These are phyloP conservation scores for Aplosporella prunicola DNA, from an alignment of 2,329 filamentous ascomycete genomes.

Conservation along the genomic window DNA sequence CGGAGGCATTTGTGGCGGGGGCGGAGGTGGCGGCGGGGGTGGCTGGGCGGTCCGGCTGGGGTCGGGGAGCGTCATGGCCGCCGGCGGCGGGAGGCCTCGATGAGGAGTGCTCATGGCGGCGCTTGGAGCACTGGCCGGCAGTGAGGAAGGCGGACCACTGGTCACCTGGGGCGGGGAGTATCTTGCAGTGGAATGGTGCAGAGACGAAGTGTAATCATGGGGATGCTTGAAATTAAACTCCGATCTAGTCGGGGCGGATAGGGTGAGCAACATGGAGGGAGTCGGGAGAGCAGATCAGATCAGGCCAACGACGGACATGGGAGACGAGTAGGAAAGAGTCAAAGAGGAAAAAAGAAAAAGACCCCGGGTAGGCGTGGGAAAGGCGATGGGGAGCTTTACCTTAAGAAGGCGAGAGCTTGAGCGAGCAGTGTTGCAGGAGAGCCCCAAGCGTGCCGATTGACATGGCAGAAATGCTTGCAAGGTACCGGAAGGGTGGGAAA, in stretches of 20 bases:
- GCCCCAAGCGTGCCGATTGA: conserved; percentile 1
- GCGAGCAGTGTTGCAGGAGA: neutral
- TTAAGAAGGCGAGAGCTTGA: conserved; percentile 6
- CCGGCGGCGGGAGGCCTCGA: conserved; percentile 44
- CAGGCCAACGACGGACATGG: conserved; percentile 10
- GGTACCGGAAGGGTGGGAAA: conserved; percentile 11
- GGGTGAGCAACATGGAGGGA: conserved; percentile 41
- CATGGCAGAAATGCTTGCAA: conserved; percentile 3
- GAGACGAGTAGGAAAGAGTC: conserved; percentile 1
- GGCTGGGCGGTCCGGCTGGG: conserved; percentile 32
- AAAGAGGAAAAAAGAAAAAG: conserved; percentile 4
- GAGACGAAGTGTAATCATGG: conserved; percentile 40
- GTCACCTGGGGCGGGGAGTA: conserved; percentile 31
- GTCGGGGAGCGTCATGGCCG: conserved; percentile 44
- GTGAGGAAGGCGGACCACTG: conserved; percentile 26
- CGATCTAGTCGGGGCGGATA: conserved; percentile 38
- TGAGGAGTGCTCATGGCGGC: conserved; percentile 44
- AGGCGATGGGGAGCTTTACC: conserved; percentile 8
- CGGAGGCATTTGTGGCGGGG: conserved; percentile 21
- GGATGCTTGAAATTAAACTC: conserved; percentile 39
- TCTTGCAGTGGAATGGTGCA: conserved; percentile 28
- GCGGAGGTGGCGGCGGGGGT: conserved; percentile 20
- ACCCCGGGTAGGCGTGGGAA: neutral
- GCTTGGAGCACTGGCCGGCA: conserved; percentile 33
- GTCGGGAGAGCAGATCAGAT: neutral